phyloP scores from a whole-genome alignment of 1,284 basidiomycete species.

The Inonotus obliquus region DNA sequence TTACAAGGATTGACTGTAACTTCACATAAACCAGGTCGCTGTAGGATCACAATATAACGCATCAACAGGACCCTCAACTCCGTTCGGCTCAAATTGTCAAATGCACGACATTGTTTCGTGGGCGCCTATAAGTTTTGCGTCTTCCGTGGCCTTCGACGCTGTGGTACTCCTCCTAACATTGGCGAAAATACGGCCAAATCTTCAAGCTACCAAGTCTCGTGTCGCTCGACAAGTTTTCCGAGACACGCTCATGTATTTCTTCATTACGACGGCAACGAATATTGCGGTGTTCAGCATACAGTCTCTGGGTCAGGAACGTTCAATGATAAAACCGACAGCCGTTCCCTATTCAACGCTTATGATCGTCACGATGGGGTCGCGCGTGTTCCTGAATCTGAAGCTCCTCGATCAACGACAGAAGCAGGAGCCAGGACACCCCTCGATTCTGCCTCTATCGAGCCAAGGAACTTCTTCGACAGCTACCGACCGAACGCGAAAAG shows the following conservation, averaged over 20 bases:
- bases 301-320: conserved; percentile 21
- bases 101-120: conserved; percentile 19
- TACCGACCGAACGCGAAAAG: neutral
- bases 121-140: conserved; percentile 19
- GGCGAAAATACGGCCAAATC: conserved; percentile 24
- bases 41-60: conserved; percentile 19
- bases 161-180: conserved; percentile 27
- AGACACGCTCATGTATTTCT: conserved; percentile 27
- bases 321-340: conserved; percentile 29
- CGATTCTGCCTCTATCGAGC: neutral
- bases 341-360: conserved; percentile 30
- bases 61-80: conserved; percentile 15
- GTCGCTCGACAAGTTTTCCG: conserved; percentile 24
- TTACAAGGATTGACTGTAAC: neutral
- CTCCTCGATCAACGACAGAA: conserved; percentile 14
- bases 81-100: conserved; percentile 20
- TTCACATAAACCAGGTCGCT: conserved; percentile 13
- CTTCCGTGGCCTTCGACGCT: conserved; percentile 27
- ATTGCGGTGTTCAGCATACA: conserved; percentile 28
- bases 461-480: neutral
- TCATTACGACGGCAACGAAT: conserved; percentile 27
- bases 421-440: neutral
- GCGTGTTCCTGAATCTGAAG: conserved; percentile 29
- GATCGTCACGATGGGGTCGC: conserved; percentile 31
- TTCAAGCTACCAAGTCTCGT: conserved; percentile 21